Conservation (phyloP, 305 asterid genomes). For the Solanum hybrid region DNA sequence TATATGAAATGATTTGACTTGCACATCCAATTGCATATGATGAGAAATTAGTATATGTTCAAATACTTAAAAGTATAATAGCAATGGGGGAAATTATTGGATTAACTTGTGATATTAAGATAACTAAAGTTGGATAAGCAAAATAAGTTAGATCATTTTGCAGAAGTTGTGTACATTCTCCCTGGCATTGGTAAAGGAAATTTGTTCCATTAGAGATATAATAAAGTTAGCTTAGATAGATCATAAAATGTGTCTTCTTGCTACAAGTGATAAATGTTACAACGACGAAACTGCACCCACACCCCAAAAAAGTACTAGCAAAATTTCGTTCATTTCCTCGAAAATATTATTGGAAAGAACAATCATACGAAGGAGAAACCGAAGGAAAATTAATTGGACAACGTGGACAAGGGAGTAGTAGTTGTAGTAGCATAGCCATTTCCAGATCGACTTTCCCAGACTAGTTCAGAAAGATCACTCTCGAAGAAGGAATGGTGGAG, state of each 20-base stretch:
- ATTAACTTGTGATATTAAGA: neutral
- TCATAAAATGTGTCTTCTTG: neutral
- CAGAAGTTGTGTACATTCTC: neutral
- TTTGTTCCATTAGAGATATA: neutral
- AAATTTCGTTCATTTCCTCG: neutral
- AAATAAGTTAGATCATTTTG: neutral
- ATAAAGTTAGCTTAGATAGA: neutral
- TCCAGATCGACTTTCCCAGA: slow-evolving; percentile 10
- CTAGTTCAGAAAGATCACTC: slow-evolving; percentile 21
- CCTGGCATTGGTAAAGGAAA: neutral
- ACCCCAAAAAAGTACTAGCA: neutral
- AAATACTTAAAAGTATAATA: no score
- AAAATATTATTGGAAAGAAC: neutral
- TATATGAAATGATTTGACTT: no score
- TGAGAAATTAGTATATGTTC: neutral
- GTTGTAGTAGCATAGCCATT: slow-evolving; percentile 2
- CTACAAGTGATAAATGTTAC: neutral
- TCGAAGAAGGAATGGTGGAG: slow-evolving; percentile 77
- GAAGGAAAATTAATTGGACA: neutral
- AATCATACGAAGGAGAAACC: neutral
- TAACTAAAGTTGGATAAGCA: neutral
- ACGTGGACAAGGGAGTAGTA: neutral
- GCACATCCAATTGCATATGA: no score
- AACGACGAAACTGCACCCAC: neutral
- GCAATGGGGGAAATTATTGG: neutral